phyloP scores from a whole-genome alignment of 2,329 filamentous ascomycete species.

The Exophiala sp. region DNA sequence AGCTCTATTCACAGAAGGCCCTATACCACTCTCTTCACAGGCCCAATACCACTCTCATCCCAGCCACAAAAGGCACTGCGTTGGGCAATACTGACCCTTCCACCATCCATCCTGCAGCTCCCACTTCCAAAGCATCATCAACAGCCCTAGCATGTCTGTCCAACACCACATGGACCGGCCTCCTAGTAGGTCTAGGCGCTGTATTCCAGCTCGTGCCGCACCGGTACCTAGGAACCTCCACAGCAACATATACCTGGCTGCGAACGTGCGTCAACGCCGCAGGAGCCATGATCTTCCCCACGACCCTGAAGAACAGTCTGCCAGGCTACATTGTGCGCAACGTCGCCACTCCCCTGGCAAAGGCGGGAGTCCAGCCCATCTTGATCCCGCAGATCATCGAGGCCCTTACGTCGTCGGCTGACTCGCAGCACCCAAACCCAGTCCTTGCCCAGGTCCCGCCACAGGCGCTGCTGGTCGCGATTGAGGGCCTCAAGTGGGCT shows the following conservation, averaged over 20 bases:
- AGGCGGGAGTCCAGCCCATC: too few relatives aligned
- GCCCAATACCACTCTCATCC: too few relatives aligned
- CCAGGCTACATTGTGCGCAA: neutral
- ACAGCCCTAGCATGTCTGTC: neutral
- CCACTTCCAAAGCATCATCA: neutral
- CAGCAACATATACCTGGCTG: neutral
- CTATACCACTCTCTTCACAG: too few relatives aligned
- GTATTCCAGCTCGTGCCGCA: neutral
- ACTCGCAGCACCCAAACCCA: too few relatives aligned
- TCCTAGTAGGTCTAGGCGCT: neutral
- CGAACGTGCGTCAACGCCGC: neutral
- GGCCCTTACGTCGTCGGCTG: neutral
- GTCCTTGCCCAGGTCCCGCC: too few relatives aligned
- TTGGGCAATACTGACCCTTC: too few relatives aligned
- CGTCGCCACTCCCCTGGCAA: too few relatives aligned
- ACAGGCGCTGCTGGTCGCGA: too few relatives aligned
- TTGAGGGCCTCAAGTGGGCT: too few relatives aligned
- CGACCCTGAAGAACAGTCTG: neutral
- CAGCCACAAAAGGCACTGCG: too few relatives aligned
- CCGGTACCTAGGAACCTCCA: neutral
- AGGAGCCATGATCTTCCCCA: neutral
- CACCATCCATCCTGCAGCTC: neutral
- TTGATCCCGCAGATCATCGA: constrained; percentile 1
- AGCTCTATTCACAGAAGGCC: too few relatives aligned
- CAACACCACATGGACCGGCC: neutral